A percentile compares a stretch with the other conserved stretches of the same genome.
Evolutionary conservation across 2,329 filamentous ascomycete species (phyloP).

Genomic region (Ophiocordyceps camponoti-floridani): DNA sequence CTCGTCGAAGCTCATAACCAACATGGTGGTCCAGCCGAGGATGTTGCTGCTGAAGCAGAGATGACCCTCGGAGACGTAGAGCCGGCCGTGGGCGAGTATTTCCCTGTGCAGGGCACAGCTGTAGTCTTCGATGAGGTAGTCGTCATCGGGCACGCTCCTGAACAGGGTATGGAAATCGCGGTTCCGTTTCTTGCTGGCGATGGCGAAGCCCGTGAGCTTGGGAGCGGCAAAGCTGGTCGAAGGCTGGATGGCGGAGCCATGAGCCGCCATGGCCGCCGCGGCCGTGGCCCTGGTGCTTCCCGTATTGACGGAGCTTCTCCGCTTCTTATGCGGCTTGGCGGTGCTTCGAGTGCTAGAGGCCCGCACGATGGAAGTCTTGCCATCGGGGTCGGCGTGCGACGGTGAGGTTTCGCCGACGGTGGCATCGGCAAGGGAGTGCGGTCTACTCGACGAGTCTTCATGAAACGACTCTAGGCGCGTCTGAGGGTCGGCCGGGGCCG

Average conservation of each 20-base stretch:
- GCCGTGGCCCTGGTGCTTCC: conserved; percentile 27
- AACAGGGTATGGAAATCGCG: conserved; percentile 87
- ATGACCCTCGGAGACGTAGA: conserved; percentile 94
- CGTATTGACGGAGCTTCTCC: conserved; percentile 64
- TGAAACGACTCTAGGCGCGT: conserved; percentile 10
- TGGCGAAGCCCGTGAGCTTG: conserved; percentile 83
- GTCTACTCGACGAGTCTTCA: conserved; percentile 20
- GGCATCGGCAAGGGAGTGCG: conserved; percentile 33
- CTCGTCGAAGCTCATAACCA: conserved; percentile 97
- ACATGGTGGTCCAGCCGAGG: conserved; percentile 88
- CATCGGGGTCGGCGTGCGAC: conserved; percentile 44
- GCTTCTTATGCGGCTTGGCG: conserved; percentile 46
- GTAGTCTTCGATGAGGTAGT: conserved; percentile 96
- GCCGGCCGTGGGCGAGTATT: conserved; percentile 78
- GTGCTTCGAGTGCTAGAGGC: conserved; percentile 51
- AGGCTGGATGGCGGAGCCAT: conserved; percentile 49
- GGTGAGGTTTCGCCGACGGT: conserved; percentile 42
- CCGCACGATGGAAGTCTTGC: conserved; percentile 40
- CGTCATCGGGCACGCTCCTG: conserved; percentile 92
- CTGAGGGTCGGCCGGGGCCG: conserved; percentile 32
- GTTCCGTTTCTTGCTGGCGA: conserved; percentile 91
- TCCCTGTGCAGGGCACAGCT: conserved; percentile 92
- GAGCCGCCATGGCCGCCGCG: conserved; percentile 27
- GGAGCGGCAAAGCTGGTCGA: conserved; percentile 39
- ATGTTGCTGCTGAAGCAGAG: conserved; percentile 99